A percentile compares a stretch with the other conserved stretches of the same genome.
Conservation (phyloP, 441 rosid species). For the Adansonia rubrostipa region DNA sequence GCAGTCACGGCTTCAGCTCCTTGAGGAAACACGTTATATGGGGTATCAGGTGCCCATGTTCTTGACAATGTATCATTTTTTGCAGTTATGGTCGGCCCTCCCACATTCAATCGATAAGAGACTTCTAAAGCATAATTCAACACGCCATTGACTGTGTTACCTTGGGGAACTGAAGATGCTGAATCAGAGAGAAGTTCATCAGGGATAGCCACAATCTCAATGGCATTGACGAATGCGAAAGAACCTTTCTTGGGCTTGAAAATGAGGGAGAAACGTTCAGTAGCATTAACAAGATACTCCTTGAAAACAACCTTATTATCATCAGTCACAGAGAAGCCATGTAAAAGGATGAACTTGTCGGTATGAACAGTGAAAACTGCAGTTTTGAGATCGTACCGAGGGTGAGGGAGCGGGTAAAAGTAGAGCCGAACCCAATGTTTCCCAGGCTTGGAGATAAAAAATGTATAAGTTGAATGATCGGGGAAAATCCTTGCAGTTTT, state of each 20-base stretch:
- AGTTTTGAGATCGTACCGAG: slow-evolving; percentile 39
- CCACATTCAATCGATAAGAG: slow-evolving; percentile 51
- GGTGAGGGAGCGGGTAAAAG: slow-evolving; percentile 55
- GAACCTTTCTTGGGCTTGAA: slow-evolving; percentile 51
- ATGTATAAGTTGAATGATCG: slow-evolving; percentile 42
- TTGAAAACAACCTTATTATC: slow-evolving; percentile 42
- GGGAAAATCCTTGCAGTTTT: slow-evolving; percentile 46
- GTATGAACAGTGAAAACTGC: slow-evolving; percentile 54
- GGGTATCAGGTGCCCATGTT: slow-evolving; percentile 54
- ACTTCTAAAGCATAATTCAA: slow-evolving; percentile 44
- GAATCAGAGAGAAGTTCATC: slow-evolving; percentile 53
- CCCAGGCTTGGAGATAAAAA: slow-evolving; percentile 51
- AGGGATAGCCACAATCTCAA: slow-evolving; percentile 55
- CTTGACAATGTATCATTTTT: slow-evolving; percentile 49
- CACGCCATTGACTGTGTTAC: slow-evolving; percentile 45
- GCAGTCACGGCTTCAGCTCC: slow-evolving; percentile 37
- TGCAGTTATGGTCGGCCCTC: slow-evolving; percentile 47
- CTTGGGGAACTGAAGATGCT: slow-evolving; percentile 42
- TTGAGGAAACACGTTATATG: slow-evolving; percentile 44
- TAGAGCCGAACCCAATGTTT: slow-evolving; percentile 70
- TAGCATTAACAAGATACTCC: slow-evolving; percentile 51
- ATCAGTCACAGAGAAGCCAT: slow-evolving; percentile 42
- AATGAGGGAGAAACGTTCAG: slow-evolving; percentile 43
- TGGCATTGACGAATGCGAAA: slow-evolving; percentile 53
- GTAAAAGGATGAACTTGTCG: slow-evolving; percentile 51